A percentile compares a stretch with the other conserved stretches of the same genome.
These are phyloP conservation scores for Diaporthe eres DNA, from an alignment of 2,329 filamentous ascomycete genomes.

Conservation along the genomic window DNA sequence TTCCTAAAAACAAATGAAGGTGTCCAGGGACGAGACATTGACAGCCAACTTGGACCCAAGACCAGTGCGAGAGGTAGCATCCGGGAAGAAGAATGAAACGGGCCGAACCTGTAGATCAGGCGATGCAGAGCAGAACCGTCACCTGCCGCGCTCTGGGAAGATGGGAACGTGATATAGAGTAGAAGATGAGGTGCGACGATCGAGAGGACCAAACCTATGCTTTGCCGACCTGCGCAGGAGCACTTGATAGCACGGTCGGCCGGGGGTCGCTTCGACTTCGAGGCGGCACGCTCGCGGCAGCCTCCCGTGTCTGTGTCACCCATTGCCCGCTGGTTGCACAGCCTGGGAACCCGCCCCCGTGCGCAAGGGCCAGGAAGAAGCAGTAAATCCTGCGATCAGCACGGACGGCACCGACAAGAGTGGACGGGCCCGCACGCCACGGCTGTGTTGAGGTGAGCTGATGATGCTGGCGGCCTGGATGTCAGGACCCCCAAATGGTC, in stretches of 20 bases:
- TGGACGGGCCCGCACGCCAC: not conserved
- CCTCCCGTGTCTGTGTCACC: constrained; percentile 30
- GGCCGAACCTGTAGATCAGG: constrained; percentile 25
- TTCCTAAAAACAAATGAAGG: not conserved
- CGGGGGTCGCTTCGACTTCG: constrained; percentile 28
- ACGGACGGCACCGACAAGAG: not conserved
- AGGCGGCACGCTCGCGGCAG: constrained; percentile 21
- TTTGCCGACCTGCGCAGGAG: not conserved
- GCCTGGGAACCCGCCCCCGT: constrained; percentile 1
- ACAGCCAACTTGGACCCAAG: not conserved
- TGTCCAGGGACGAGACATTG: not conserved
- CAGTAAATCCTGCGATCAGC: not conserved
- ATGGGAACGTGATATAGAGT: not conserved
- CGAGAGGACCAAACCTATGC: not conserved
- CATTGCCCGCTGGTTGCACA: constrained; percentile 1
- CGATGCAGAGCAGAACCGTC: not conserved
- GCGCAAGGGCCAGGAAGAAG: constrained; percentile 10
- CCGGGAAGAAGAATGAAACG: constrained; percentile 28
- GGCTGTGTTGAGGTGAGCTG: not conserved
- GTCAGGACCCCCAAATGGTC: not conserved
- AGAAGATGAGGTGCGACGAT: constrained; percentile 11
- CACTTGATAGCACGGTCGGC: constrained; percentile 3
- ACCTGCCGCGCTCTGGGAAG: constrained; percentile 1
- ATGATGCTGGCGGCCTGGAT: not conserved
- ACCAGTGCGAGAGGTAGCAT: constrained; percentile 10